A percentile compares a stretch with the other conserved stretches of the same genome.
Evolutionary conservation across 768 basidiomycete species (phyloP).

Genomic region (Leccinum rimulosum): DNA sequence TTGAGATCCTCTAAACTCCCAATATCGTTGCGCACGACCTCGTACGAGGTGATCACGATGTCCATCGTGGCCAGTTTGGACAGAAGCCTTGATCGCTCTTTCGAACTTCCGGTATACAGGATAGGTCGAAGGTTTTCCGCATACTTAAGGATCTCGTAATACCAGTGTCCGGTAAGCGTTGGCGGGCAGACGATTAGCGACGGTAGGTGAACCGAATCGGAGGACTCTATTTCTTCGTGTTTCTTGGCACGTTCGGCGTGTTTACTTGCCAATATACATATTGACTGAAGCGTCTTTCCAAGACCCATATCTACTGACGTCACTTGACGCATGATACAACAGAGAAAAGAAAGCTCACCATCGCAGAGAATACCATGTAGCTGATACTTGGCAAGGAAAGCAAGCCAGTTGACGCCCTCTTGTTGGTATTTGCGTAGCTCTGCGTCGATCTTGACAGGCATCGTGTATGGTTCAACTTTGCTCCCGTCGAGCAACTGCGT

Average conservation of each 20-base stretch:
- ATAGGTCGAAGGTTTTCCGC: slow-evolving; percentile 79
- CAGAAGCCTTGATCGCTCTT: slow-evolving; percentile 72
- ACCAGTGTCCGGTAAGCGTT: slow-evolving; percentile 98
- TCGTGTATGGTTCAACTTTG: slow-evolving; percentile 86
- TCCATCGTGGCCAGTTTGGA: slow-evolving; percentile 69
- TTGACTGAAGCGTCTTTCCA: slow-evolving; percentile 96
- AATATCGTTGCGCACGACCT: slow-evolving; percentile 95
- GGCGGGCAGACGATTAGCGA: slow-evolving; percentile 96
- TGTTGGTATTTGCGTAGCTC: slow-evolving; percentile 97
- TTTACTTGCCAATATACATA: slow-evolving; percentile 94
- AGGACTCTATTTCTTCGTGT: slow-evolving; percentile 60
- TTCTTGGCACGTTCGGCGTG: slow-evolving; percentile 81
- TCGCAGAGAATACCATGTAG: slow-evolving; percentile 97
- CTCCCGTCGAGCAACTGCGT: slow-evolving; percentile 91
- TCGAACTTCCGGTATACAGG: slow-evolving; percentile 84
- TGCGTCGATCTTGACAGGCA: slow-evolving; percentile 88
- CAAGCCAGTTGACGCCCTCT: slow-evolving; percentile 98
- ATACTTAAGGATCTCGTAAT: slow-evolving; percentile 95
- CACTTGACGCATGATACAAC: not conserved
- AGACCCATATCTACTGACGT: slow-evolving; percentile 86
- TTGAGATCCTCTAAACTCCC: slow-evolving; percentile 64
- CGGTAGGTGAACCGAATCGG: slow-evolving; percentile 82
- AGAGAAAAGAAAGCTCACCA: slow-evolving; percentile 49
- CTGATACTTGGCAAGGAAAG: slow-evolving; percentile 97
- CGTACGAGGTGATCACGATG: slow-evolving; percentile 96